Percentiles rank a stretch among this genome's conserved stretches.
Evolutionary conservation across 257 asterid genomes (phyloP).

Genomic region (Fraxinus americana): DNA sequence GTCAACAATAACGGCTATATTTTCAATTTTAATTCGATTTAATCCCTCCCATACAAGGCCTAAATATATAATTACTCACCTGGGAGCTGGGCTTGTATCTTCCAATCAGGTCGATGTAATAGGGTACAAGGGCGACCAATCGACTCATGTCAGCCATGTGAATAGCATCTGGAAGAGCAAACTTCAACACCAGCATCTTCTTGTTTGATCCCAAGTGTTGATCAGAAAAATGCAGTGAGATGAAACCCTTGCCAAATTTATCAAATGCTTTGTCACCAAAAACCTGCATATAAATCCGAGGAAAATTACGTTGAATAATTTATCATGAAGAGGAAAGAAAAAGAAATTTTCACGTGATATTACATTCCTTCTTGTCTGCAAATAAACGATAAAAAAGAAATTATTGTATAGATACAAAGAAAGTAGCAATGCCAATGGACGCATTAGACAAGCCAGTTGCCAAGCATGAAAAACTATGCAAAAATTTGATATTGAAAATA

Average conservation of each 20-base stretch:
- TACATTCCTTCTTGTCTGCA: not conserved
- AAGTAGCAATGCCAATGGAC: not conserved
- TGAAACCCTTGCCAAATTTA: slow-evolving; percentile 79
- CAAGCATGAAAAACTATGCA: not conserved
- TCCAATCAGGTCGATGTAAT: slow-evolving; percentile 85
- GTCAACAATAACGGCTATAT: too few relatives aligned
- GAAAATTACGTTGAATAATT: slow-evolving; percentile 2
- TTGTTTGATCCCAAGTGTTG: slow-evolving; percentile 71
- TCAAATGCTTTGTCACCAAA: slow-evolving; percentile 89
- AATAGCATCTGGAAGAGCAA: slow-evolving; percentile 77
- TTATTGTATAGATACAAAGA: not conserved
- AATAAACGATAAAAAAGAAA: too few relatives aligned
- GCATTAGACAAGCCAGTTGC: not conserved
- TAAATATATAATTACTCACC: slow-evolving; percentile 51
- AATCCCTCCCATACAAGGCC: too few relatives aligned
- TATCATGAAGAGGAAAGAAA: not conserved
- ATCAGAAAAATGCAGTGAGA: slow-evolving; percentile 91
- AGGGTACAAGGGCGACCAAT: slow-evolving; percentile 85
- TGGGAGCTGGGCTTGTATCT: slow-evolving; percentile 85
- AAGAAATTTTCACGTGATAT: not conserved
- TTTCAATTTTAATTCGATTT: too few relatives aligned
- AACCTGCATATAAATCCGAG: slow-evolving; percentile 50
- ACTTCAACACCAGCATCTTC: slow-evolving; percentile 88
- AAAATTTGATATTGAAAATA: not conserved
- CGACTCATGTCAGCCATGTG: slow-evolving; percentile 90